Conservation (phyloP, 257 asterid species). For the Fraxinus quadrangulata region DNA sequence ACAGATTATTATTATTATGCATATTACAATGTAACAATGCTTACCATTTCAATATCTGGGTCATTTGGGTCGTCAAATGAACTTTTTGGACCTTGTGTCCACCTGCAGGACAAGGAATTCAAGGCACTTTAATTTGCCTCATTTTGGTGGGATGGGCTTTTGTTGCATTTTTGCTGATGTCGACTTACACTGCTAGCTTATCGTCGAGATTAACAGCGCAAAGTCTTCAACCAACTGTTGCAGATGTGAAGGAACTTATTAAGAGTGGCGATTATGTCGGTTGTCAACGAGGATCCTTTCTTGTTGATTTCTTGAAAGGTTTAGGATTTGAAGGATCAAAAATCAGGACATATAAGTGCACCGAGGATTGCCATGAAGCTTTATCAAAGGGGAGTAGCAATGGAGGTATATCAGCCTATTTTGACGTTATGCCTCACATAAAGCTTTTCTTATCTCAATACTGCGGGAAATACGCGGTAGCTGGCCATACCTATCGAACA, state of each 20-base stretch:
- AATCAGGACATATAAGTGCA: constrained; percentile 28
- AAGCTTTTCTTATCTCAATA: constrained; percentile 29
- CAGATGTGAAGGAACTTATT: constrained; percentile 37
- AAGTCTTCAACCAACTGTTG: constrained; percentile 38
- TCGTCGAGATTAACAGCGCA: constrained; percentile 47
- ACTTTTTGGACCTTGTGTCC: neutral
- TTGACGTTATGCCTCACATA: constrained; percentile 51
- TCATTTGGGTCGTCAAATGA: neutral
- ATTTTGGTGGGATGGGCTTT: constrained; percentile 49
- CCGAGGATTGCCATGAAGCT: constrained; percentile 32
- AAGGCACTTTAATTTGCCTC: constrained; percentile 39
- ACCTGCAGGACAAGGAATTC: constrained; percentile 44
- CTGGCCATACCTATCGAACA: constrained; percentile 47
- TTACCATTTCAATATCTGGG: neutral
- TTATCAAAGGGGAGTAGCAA: constrained; percentile 35
- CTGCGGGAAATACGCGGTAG: constrained; percentile 39
- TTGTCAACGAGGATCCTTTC: constrained; percentile 53
- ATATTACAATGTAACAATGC: too few relatives aligned
- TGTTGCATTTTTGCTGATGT: constrained; percentile 48
- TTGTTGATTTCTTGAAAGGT: constrained; percentile 28
- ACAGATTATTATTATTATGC: neutral
- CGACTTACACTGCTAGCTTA: constrained; percentile 57
- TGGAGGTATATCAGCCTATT: constrained; percentile 48
- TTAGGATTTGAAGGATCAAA: constrained; percentile 38
- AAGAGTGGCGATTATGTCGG: constrained; percentile 40